Conservation (phyloP, 2,329 filamentous ascomycete genomes). For the Xylariaceae sp. region DNA sequence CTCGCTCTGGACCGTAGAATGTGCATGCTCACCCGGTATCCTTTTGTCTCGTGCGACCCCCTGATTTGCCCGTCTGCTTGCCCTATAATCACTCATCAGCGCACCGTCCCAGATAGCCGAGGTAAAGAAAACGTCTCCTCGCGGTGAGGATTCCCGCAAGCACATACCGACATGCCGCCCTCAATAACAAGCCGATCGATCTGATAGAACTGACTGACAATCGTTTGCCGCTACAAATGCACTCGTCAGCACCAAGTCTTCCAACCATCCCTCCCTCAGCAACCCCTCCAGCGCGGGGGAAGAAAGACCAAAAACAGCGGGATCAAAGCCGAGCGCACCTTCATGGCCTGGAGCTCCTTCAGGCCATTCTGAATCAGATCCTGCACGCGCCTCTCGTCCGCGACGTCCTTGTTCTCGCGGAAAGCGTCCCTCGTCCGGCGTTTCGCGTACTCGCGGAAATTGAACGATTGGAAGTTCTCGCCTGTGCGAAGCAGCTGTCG, state of each 20-base stretch:
- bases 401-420: constrained; percentile 67
- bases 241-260: constrained; percentile 2
- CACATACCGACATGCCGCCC: constrained; percentile 68
- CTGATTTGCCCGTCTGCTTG: constrained; percentile 63
- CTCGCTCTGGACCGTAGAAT: neutral
- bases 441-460: constrained; percentile 95
- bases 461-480: constrained; percentile 85
- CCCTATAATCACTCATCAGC: constrained; percentile 42
- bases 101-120: neutral
- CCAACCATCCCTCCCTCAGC: neutral
- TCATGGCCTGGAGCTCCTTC: constrained; percentile 81
- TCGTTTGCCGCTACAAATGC: constrained; percentile 73
- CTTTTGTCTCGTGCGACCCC: constrained; percentile 68
- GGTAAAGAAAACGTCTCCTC: neutral
- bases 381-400: constrained; percentile 72
- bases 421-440: constrained; percentile 89
- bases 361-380: constrained; percentile 84
- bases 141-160: neutral
- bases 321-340: constrained; percentile 52
- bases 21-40: constrained; percentile 60
- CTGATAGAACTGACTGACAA: constrained; percentile 93
- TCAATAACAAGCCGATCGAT: constrained; percentile 89
- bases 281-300: neutral
- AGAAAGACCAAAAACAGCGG: neutral
- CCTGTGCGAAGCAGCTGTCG: constrained; percentile 85